Evolutionary conservation across 2,329 filamentous ascomycete species (phyloP).

Genomic region (Monosporascus cannonballus): DNA sequence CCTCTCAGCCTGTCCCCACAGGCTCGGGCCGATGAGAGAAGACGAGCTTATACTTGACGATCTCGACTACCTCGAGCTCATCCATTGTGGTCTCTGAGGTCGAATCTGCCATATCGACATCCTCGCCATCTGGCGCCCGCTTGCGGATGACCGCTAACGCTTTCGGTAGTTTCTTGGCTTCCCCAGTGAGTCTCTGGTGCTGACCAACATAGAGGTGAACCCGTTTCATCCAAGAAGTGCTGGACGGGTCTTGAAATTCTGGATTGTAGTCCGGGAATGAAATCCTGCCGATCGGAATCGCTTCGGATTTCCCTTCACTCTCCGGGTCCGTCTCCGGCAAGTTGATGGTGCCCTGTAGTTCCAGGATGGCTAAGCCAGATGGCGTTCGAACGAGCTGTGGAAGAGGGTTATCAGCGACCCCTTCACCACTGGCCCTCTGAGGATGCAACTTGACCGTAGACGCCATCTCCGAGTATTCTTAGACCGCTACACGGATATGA

Average conservation of each 20-base stretch:
- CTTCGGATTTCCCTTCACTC: conserved; percentile 24
- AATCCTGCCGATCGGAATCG: conserved; percentile 62
- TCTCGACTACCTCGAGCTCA: conserved; percentile 77
- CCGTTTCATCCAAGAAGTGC: conserved; percentile 79
- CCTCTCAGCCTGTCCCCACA: conserved; percentile 46
- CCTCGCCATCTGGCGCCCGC: conserved; percentile 30
- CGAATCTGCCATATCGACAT: conserved; percentile 40
- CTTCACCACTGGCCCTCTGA: conserved; percentile 15
- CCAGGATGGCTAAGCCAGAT: conserved; percentile 79
- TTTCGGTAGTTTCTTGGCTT: conserved; percentile 78
- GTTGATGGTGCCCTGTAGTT: conserved; percentile 89
- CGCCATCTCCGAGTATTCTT: conserved; percentile 15
- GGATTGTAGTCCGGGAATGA: conserved; percentile 71
- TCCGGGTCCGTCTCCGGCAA: conserved; percentile 45
- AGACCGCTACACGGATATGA: background rate
- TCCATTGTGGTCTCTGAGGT: conserved; percentile 27
- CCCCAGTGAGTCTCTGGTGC: conserved; percentile 82
- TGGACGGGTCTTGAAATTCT: conserved; percentile 37
- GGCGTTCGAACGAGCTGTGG: conserved; percentile 84
- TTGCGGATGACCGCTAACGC: conserved; percentile 73
- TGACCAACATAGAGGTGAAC: conserved; percentile 84
- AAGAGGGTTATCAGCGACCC: conserved; percentile 47
- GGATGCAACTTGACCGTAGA: conserved; percentile 38
- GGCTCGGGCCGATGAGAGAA: conserved; percentile 84
- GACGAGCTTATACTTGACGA: conserved; percentile 80